Evolutionary conservation across 2,329 filamentous ascomycete species (phyloP).

Genomic region (Byssochlamys sp.): DNA sequence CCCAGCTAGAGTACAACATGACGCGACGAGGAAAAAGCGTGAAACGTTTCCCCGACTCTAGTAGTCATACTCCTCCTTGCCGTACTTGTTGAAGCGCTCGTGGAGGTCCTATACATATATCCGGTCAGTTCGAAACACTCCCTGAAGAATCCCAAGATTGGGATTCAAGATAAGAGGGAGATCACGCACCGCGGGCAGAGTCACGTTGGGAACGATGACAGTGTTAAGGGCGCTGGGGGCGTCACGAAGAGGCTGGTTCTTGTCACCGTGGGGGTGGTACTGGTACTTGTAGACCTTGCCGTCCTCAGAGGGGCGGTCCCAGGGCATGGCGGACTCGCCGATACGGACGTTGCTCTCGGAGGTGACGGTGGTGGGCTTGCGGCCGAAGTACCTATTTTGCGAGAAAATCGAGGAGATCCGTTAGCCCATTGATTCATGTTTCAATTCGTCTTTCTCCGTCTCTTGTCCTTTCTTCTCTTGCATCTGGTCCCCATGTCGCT

Average conservation of each 20-base stretch:
- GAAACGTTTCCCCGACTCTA: conserved; percentile 9
- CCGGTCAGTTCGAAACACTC: background rate
- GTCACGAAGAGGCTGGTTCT: conserved; percentile 64
- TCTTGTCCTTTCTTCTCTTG: background rate
- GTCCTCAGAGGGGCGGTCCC: conserved; percentile 60
- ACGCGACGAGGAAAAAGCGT: background rate
- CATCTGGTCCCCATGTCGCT: too few relatives aligned
- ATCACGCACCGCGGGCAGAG: conserved; percentile 66
- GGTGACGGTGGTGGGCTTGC: conserved; percentile 72
- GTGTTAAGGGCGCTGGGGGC: conserved; percentile 92
- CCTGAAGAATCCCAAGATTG: background rate
- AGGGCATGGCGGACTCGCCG: conserved; percentile 73
- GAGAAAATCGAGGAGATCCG: background rate
- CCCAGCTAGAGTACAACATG: conserved; percentile 5
- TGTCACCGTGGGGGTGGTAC: conserved; percentile 79
- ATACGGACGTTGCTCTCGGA: conserved; percentile 72
- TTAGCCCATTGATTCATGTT: background rate
- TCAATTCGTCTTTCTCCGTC: background rate
- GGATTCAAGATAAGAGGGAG: background rate
- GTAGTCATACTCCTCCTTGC: conserved; percentile 72
- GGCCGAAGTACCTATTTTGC: conserved; percentile 48
- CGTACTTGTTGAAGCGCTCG: conserved; percentile 99
- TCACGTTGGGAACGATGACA: conserved; percentile 87
- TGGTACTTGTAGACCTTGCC: conserved; percentile 63
- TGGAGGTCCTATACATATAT: conserved; percentile 59